Evolutionary conservation across 495 filamentous ascomycete species (phyloP), one percentile per base, ranked within the genome.

Genomic region (Friedmanniomyces simplex): DNA sequence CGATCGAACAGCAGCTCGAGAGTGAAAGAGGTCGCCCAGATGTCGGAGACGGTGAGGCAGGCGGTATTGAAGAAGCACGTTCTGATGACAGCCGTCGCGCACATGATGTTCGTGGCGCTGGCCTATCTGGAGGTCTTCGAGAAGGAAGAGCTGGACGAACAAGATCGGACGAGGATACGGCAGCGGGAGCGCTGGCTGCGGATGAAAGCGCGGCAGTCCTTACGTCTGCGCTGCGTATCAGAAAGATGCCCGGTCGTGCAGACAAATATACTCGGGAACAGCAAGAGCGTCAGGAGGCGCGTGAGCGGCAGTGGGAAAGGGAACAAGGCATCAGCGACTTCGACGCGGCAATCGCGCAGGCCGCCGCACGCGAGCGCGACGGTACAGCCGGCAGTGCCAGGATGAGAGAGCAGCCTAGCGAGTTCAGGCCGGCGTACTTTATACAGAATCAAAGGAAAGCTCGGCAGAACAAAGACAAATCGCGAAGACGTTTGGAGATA

Each of bases 201-300:
- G 50, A 52, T 52, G 50, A 52, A 52, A 24, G 50, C 50, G 50
- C 50, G 30, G 13, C 50, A 52, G 4, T 26, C n/a, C 25, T 34
- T 52, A 6, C 50, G 50, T 14, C 25, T 34, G 25, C 46, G 25
- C 2, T 28, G 18, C 18, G 2, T 26, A 24, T 49, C 46, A 8
- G 24, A 49, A 49, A 18, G 25, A 4, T 16, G 46, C 46, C 8
- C 25, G 46, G 20, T 28, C 20, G 46, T 28, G 21, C 11, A 26
- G 46, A 49, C 21, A 49, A 49, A 37, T 11, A 11, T 24, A 24
- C 50, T n/a, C n/a, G 32, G 34, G 50, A 52, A 13, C 18, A 52
- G 50, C 25, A 34, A 18, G 46, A 28, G 20, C 46, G 46, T 49
- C 46, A 7, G 7, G 13, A 26, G 13, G 20, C 18, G 13, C 46